These are phyloP conservation scores for Cordyceps cateniannulata DNA, from an alignment of 2,329 filamentous ascomycete genomes.

Conservation along the genomic window DNA sequence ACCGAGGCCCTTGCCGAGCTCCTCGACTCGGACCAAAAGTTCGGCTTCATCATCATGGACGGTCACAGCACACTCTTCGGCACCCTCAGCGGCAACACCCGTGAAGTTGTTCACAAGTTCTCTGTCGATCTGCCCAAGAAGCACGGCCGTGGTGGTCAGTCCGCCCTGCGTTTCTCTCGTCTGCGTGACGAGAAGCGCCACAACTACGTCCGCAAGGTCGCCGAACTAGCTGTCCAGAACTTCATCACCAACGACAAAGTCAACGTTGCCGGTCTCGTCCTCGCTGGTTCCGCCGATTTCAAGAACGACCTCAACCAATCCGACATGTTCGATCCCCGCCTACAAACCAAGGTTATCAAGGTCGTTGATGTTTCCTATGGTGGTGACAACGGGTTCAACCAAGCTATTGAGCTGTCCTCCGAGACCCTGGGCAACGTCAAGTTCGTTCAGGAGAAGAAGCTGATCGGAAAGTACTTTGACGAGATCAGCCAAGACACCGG, in stretches of 20 bases:
- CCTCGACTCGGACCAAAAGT: constrained; percentile 97
- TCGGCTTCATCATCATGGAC: constrained; percentile 99
- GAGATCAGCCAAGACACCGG: constrained; percentile 98
- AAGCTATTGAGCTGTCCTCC: constrained; percentile 90
- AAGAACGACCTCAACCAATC: constrained; percentile 98
- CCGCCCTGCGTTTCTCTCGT: constrained; percentile 97
- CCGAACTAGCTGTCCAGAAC: constrained; percentile 95
- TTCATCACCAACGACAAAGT: constrained; percentile 98
- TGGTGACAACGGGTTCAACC: constrained; percentile 99
- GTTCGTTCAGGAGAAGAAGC: constrained; percentile 99
- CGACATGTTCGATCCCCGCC: constrained; percentile 90
- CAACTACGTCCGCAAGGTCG: constrained; percentile 99
- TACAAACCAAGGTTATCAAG: constrained; percentile 96
- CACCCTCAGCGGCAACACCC: constrained; percentile 93
- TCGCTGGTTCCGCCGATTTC: constrained; percentile 97
- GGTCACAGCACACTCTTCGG: constrained; percentile 97
- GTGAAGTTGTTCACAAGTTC: constrained; percentile 96
- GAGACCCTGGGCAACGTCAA: constrained; percentile 99
- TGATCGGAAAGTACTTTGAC: constrained; percentile 98
- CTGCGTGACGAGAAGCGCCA: constrained; percentile 98
- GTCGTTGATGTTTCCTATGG: constrained; percentile 98
- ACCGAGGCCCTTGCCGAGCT: constrained; percentile 95
- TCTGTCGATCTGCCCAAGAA: constrained; percentile 98
- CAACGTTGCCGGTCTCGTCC: constrained; percentile 90
- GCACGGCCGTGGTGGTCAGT: constrained; percentile 99